Percentiles rank a stretch among this genome's conserved stretches.
Evolutionary conservation across 2,329 filamentous ascomycete genomes (phyloP).

Genomic region (Neodidymelliopsis sp.): DNA sequence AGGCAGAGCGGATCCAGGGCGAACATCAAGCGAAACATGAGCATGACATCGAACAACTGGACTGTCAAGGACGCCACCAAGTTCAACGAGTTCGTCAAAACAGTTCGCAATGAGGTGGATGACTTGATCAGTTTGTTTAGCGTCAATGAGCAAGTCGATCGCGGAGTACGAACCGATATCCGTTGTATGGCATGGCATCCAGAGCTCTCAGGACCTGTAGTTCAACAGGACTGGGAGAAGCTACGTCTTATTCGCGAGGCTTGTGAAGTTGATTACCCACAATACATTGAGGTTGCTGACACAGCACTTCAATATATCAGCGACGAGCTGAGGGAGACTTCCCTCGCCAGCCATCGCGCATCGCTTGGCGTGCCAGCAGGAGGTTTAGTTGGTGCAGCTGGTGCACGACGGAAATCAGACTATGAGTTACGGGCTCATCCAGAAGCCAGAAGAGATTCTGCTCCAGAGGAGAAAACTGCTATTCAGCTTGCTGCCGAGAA

Average conservation of each 20-base stretch:
- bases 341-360: constrained; percentile 28
- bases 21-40: constrained; percentile 45
- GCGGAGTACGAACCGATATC: constrained; percentile 55
- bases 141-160: constrained; percentile 54
- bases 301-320: constrained; percentile 54
- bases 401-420: constrained; percentile 33
- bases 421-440: constrained; percentile 27
- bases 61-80: constrained; percentile 51
- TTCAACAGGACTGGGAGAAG: constrained; percentile 50
- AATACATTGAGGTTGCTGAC: constrained; percentile 53
- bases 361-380: constrained; percentile 15
- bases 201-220: constrained; percentile 46
- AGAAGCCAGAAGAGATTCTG: neutral
- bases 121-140: constrained; percentile 53
- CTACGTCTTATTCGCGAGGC: constrained; percentile 55
- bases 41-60: constrained; percentile 51
- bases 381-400: constrained; percentile 5
- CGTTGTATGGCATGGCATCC: constrained; percentile 59
- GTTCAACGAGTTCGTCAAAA: constrained; percentile 52
- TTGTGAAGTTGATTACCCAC: constrained; percentile 53
- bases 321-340: constrained; percentile 41
- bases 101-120: constrained; percentile 54
- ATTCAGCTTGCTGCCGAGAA: constrained; percentile 33
- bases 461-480: constrained; percentile 26
- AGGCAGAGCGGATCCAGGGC: constrained; percentile 42